A percentile compares a stretch with the other conserved stretches of the same genome.
Conservation (phyloP, 1,284 basidiomycete genomes). For the Anthracocystis walkeri region DNA sequence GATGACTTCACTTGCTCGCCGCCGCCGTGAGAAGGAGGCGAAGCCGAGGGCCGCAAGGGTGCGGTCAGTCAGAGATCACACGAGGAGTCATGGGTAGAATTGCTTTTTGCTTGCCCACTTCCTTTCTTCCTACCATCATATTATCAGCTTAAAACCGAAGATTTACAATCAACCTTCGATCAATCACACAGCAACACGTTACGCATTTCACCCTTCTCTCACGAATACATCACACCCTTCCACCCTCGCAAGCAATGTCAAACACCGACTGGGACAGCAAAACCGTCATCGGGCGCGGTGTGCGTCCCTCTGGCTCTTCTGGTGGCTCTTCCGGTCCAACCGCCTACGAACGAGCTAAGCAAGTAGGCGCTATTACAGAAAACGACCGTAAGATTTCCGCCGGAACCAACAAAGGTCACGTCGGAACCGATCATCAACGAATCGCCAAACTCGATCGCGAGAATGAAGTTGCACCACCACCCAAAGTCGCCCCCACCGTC, state of each 20-base stretch:
- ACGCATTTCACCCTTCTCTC: not conserved
- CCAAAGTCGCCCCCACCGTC: conserved; percentile 82
- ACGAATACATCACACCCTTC: not conserved
- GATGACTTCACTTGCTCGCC: conserved; percentile 7
- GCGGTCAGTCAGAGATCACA: not conserved
- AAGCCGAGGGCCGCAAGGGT: not conserved
- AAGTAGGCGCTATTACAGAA: conserved; percentile 71
- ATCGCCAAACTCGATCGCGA: conserved; percentile 68
- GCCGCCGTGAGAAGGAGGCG: no score
- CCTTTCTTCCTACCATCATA: no score
- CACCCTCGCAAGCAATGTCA: conserved; percentile 25
- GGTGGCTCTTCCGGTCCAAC: conserved; percentile 74
- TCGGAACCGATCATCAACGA: conserved; percentile 65
- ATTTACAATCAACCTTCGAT: no score
- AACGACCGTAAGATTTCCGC: conserved; percentile 71
- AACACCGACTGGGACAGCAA: conserved; percentile 61
- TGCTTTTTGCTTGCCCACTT: not conserved
- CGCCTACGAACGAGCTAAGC: conserved; percentile 69
- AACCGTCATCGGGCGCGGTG: conserved; percentile 81
- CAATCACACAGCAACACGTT: no score
- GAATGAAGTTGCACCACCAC: conserved; percentile 94
- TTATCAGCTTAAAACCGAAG: no score
- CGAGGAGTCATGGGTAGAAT: no score
- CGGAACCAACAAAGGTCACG: conserved; percentile 65
- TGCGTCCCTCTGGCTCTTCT: conserved; percentile 71